Percentiles rank a stretch among this genome's conserved stretches.
phyloP scores from a whole-genome alignment of 2,329 filamentous ascomycete species.

The Penicillium palitans region DNA sequence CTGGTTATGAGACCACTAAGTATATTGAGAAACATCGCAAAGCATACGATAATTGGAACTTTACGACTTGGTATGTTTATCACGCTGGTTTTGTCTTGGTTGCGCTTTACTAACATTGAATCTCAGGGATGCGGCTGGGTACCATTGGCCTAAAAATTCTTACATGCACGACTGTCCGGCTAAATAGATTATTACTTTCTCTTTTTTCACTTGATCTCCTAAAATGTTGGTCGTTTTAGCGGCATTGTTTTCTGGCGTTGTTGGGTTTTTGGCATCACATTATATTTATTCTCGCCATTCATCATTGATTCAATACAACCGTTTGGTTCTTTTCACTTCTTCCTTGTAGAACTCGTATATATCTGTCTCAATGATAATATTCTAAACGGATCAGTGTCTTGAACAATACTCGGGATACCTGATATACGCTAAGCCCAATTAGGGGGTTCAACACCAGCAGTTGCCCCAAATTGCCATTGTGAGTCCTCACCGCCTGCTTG shows the following conservation, averaged over 20 bases:
- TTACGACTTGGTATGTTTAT: constrained; percentile 59
- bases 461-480: not conserved
- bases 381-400: no score
- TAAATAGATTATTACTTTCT: constrained; percentile 1
- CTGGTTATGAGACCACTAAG: constrained; percentile 64
- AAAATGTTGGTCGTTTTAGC: constrained; percentile 25
- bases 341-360: not conserved
- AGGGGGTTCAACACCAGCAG: not conserved
- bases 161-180: constrained; percentile 58
- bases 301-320: not conserved
- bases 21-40: constrained; percentile 65
- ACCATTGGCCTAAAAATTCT: constrained; percentile 62
- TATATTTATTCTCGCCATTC: constrained; percentile 9
- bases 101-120: not conserved
- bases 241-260: constrained; percentile 33
- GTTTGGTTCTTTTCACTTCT: not conserved
- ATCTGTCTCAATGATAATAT: no score
- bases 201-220: constrained; percentile 3
- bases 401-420: not conserved
- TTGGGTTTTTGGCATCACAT: constrained; percentile 13
- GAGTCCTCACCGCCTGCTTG: not conserved
- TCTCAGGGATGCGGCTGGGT: constrained; percentile 51
- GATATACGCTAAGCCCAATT: not conserved
- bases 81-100: not conserved
- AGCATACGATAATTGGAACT: constrained; percentile 64